Conservation (phyloP, 78 protist species). For the Fonticula alba region DNA sequence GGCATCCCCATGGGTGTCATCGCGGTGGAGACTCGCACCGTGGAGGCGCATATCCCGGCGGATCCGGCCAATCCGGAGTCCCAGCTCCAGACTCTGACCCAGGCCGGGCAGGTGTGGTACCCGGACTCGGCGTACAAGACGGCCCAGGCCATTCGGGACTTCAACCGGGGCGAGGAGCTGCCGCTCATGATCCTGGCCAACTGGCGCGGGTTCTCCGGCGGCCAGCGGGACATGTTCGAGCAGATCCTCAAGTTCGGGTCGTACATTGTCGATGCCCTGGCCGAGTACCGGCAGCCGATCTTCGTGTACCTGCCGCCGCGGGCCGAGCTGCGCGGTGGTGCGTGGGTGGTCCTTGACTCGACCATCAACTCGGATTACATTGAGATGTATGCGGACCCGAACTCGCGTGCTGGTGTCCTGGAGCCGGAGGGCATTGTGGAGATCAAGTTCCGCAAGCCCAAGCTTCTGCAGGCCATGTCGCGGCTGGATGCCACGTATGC, state of each 20-base stretch:
- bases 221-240: slow-evolving; percentile 92
- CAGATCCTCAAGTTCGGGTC: slow-evolving; percentile 92
- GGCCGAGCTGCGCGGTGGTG: slow-evolving; percentile 86
- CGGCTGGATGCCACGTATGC: slow-evolving; percentile 35
- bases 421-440: slow-evolving; percentile 81
- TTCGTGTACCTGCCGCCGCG: slow-evolving; percentile 79
- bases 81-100: slow-evolving; percentile 26
- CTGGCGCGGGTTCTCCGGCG: slow-evolving; percentile 94
- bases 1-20: slow-evolving; percentile 88
- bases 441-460: slow-evolving; percentile 44
- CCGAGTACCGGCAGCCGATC: slow-evolving; percentile 71
- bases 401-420: slow-evolving; percentile 78
- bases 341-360: slow-evolving; percentile 94
- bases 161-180: slow-evolving; percentile 65
- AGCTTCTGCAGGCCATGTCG: slow-evolving; percentile 45
- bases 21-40: slow-evolving; percentile 74
- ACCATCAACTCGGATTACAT: slow-evolving; percentile 69
- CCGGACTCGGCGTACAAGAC: slow-evolving; percentile 91
- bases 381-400: slow-evolving; percentile 76
- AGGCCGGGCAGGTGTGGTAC: slow-evolving; percentile 91
- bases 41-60: slow-evolving; percentile 61
- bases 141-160: slow-evolving; percentile 82
- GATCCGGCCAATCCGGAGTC: slow-evolving; percentile 86
- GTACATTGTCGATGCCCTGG: slow-evolving; percentile 77
- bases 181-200: slow-evolving; percentile 85